These are phyloP conservation scores for Ambrosiella beaveri DNA, from an alignment of 2,329 filamentous ascomycete species.

Conservation along the genomic window DNA sequence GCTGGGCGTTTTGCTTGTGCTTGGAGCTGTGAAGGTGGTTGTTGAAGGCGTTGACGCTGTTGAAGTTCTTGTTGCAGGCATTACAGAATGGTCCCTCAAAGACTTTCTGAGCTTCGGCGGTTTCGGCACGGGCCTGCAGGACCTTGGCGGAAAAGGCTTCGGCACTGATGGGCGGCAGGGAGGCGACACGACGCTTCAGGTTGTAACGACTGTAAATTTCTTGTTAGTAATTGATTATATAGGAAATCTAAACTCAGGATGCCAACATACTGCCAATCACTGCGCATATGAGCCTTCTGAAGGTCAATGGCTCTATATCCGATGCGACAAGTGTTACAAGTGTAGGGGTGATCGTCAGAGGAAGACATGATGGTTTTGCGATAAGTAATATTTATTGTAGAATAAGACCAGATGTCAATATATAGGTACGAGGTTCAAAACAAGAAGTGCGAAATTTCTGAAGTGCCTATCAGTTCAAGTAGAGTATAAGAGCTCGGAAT, in stretches of 20 bases:
- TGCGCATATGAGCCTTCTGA: conserved; percentile 92
- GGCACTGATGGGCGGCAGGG: conserved; percentile 74
- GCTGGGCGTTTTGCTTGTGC: conserved; percentile 39
- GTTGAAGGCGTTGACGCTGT: conserved; percentile 85
- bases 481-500: no score
- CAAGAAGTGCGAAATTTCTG: no score
- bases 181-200: conserved; percentile 82
- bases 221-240: conserved; percentile 1
- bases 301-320: conserved; percentile 88
- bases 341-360: conserved; percentile 62
- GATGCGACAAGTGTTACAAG: conserved; percentile 95
- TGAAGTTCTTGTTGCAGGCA: conserved; percentile 81
- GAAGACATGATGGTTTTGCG: conserved; percentile 3
- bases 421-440: not conserved
- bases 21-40: conserved; percentile 88
- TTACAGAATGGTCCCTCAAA: conserved; percentile 72
- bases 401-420: not conserved
- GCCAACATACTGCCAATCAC: conserved; percentile 81
- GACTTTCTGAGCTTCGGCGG: conserved; percentile 71
- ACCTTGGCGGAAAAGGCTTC: conserved; percentile 95
- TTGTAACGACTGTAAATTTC: conserved; percentile 59
- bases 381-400: not conserved
- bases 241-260: not conserved
- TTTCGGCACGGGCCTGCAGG: conserved; percentile 69
- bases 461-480: no score